phyloP scores from a whole-genome alignment of 2,329 filamentous ascomycete species.

The Cladorrhinum sp. region DNA sequence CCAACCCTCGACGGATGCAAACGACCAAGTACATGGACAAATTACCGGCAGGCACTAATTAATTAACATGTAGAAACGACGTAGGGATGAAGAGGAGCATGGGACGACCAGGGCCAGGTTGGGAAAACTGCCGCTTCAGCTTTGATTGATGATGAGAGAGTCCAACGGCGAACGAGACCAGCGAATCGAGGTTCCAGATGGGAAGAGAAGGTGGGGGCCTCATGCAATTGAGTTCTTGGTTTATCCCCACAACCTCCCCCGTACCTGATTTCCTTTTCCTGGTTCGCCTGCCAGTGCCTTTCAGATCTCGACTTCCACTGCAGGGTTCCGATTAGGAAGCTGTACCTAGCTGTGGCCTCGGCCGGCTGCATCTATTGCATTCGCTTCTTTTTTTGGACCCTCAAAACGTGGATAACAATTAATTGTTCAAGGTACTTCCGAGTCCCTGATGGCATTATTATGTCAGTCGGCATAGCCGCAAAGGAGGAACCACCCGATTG shows the following conservation, averaged over 20 bases:
- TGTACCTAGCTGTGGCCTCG: background rate
- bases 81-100: background rate
- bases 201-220: conserved; percentile 1
- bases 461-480: background rate
- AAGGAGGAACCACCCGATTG: background rate
- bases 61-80: background rate
- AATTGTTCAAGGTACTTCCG: background rate
- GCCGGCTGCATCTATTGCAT: background rate
- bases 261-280: conserved; percentile 9
- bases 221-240: background rate
- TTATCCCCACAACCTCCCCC: conserved; percentile 1
- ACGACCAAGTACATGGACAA: background rate
- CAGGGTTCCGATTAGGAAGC: background rate
- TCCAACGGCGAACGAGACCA: background rate
- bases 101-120: background rate
- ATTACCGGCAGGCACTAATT: conserved; percentile 8
- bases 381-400: no score
- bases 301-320: background rate
- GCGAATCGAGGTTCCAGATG: background rate
- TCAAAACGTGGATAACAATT: background rate
- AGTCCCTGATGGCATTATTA: background rate
- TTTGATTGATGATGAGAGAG: background rate
- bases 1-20: background rate
- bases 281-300: background rate
- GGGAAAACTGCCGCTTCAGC: conserved; percentile 7